Base-by-base conservation (phyloP, 2,329 filamentous ascomycete species). In the Emydomyces testavorans region DNA sequence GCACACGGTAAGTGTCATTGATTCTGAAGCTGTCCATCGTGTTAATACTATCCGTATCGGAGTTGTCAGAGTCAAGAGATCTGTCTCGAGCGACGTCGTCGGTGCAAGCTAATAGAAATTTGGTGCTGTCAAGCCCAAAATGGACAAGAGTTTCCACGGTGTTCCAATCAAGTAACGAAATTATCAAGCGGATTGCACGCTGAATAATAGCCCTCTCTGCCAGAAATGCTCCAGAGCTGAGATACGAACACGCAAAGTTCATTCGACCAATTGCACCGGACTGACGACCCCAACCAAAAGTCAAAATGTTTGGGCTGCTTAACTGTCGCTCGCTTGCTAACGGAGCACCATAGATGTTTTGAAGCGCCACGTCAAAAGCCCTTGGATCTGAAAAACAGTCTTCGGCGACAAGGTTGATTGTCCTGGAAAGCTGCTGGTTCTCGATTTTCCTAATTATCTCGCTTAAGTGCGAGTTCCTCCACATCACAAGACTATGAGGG, bases 221-320 rank as follows among this genome's bases (percentile, higher is more conserved):
- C 15, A 66, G 53, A 45, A 65, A 65, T 0, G 58, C 57, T 0
- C 62, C 63, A 0, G 56, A 56, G 1, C 54, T 50, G 13, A 57
- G 59, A 47, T 65, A 65, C 46, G 58, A 62, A 5, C 65, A 31
- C 11, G 58, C 56, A 26, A 65, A 55, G 23, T 62, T 58, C 16
- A 58, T 53, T 48, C 55, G 55, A 8, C 56, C 55, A 10, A 39
- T 49, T 16, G 50, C 55, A 23, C 57, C 29, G 6, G 51, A 11
- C 10, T 53, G 45, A 11, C 46, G 34, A 7, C 40, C 40, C 24
- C 56, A 57, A 2, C 51, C 54, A 2, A 57, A 35, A 3, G 41
- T 38, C 3, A 49, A 37, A 6, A 57, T 48, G 2, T 56, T 56
- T 24, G 41, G 41, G 10, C 34, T 23, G 24, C 2, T 53, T 40